Evolutionary conservation across 495 filamentous ascomycete species (phyloP), one percentile per base, ranked within the genome.

Genomic region (Penicillium argentinense): DNA sequence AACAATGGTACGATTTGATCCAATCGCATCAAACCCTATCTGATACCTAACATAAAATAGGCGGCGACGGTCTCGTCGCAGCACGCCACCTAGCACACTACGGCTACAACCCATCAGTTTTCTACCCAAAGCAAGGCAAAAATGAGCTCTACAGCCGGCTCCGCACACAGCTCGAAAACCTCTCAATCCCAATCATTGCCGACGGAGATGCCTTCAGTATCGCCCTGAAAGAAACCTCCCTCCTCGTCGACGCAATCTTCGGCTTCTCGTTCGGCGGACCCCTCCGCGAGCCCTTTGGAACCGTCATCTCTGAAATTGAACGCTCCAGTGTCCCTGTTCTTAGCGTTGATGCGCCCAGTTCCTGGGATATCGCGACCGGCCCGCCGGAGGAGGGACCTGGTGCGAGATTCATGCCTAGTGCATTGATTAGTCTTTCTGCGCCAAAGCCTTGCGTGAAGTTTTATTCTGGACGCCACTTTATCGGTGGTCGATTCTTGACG

Each of bases 211-310:
- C 95, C 96, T 54, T 60, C 70, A 14, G 32, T 66, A n/a, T 8
- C 2, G 84, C 87, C 8, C 62, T 96, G 4, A 67, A 76, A 49
- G 72, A 81, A 34, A 75, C 85, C 16, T 79, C 95, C 60, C 85
- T 96, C 55, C 74, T 98, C 38, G 74, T 98, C 46, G 93, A 98
- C 67, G 89, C 95, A 29, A 88, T 98, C 59, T 98, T 98, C 60
- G 93, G 91, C 29, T 98, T 97, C 76, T 91, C 86, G 56, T 97
- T 97, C 71, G 83, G 84, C n/a, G 91, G 90, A 9, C 82, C 90
- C 39, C 82, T 98, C 25, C 85, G 93, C 5, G 91, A 95, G 50
- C 93, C 93, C 1, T 97, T 97, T 59, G 82, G 83, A 0, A 70
- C 78, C 2, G 84, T 96, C 16, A 91, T 98, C 55, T 72, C 77